Percentiles rank a stretch among this genome's conserved stretches.
These are phyloP conservation scores for Pseudisothecium myosuroides DNA, from an alignment of 225 moss, liverwort and hornwort species.

Conservation along the genomic window DNA sequence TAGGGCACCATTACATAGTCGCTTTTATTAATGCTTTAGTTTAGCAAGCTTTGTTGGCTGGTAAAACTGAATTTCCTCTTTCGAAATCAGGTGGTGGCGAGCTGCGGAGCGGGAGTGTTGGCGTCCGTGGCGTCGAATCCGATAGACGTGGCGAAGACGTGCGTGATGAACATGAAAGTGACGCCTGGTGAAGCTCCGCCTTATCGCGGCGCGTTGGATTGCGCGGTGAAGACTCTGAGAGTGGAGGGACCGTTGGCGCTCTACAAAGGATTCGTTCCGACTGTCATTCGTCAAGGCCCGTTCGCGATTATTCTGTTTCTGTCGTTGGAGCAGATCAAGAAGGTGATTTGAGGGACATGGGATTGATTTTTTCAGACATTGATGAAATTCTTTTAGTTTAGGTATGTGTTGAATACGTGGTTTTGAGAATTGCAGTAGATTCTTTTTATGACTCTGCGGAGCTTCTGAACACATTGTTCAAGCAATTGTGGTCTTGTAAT, in stretches of 20 bases:
- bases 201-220: constrained; percentile 64
- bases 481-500: not conserved
- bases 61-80: no score
- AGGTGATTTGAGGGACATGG: constrained; percentile 23
- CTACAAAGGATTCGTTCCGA: constrained; percentile 80
- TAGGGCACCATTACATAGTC: no score
- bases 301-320: constrained; percentile 73
- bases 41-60: no score
- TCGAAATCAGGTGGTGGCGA: constrained; percentile 68
- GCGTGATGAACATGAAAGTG: constrained; percentile 82
- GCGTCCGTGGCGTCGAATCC: constrained; percentile 71
- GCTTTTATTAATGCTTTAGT: no score
- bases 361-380: not conserved
- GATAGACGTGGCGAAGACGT: constrained; percentile 78
- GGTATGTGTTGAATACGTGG: not conserved
- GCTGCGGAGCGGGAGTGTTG: constrained; percentile 55
- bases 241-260: constrained; percentile 68
- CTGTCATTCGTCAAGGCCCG: constrained; percentile 73
- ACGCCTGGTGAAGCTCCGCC: constrained; percentile 32
- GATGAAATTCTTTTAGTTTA: not conserved
- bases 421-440: no score
- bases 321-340: constrained; percentile 71
- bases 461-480: not conserved
- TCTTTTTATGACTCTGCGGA: not conserved
- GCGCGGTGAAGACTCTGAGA: constrained; percentile 67